Evolutionary conservation across 148 eudicot genomes (phyloP).

Genomic region (Rhododendron ferrugineum): DNA sequence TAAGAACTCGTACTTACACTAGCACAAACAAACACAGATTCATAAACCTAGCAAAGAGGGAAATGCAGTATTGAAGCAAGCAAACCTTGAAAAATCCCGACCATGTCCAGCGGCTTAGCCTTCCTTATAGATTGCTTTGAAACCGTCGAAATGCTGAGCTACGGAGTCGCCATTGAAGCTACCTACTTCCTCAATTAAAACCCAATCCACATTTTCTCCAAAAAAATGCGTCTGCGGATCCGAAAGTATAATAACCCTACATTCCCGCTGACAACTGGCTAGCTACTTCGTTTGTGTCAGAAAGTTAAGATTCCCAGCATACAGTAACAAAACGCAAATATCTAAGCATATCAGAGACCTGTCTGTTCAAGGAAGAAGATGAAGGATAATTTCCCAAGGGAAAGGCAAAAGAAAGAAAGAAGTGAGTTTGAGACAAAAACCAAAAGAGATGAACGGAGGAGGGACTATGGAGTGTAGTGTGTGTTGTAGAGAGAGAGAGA

Average conservation of each 20-base stretch:
- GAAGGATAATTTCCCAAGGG: too few relatives aligned
- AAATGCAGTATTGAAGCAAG: not conserved
- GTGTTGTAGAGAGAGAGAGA: not conserved
- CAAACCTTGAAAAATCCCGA: slow-evolving; percentile 10
- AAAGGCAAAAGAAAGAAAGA: not conserved
- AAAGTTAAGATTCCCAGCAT: not conserved
- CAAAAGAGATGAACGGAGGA: not conserved
- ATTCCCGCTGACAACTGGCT: not conserved
- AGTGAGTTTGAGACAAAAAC: not conserved
- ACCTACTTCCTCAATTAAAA: not conserved
- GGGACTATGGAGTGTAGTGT: not conserved
- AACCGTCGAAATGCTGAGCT: not conserved
- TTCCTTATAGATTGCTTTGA: not conserved
- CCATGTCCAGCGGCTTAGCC: not conserved
- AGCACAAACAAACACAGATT: not conserved
- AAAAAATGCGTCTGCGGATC: not conserved
- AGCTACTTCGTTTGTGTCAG: not conserved
- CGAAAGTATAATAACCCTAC: not conserved
- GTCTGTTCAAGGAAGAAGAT: not conserved
- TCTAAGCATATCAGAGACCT: not conserved
- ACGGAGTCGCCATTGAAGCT: slow-evolving; percentile 5
- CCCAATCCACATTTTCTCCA: not conserved
- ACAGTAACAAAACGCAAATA: not conserved
- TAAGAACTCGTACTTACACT: not conserved
- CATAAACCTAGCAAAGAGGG: not conserved